phyloP scores from a whole-genome alignment of 1,139 yeast genomes.

The Hyphopichia fennica region DNA sequence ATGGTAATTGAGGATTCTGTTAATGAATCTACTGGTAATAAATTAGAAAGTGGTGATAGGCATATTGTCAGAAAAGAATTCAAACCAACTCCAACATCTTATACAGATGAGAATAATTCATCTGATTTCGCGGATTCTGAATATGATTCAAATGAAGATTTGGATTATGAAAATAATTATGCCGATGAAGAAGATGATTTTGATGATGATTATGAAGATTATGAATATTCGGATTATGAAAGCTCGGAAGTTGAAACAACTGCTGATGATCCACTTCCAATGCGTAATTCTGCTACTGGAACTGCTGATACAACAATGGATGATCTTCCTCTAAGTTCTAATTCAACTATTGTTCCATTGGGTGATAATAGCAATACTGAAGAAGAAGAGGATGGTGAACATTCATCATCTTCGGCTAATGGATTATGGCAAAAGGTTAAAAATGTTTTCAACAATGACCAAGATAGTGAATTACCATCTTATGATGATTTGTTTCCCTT shows the following conservation, averaged over 20 bases:
- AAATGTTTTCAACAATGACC: slow-evolving; percentile 49
- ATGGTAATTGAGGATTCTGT: slow-evolving; percentile 31
- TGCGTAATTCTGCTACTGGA: not conserved
- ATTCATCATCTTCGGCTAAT: slow-evolving; percentile 11
- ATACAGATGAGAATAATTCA: slow-evolving; percentile 1
- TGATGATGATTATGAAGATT: slow-evolving; percentile 17
- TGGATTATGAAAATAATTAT: slow-evolving; percentile 6
- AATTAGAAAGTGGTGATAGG: slow-evolving; percentile 11
- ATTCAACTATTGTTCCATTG: slow-evolving; percentile 11
- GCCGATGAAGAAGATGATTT: slow-evolving; percentile 32
- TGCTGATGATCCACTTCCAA: slow-evolving; percentile 10
- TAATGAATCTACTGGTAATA: slow-evolving; percentile 7
- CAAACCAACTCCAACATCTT: slow-evolving; percentile 4
- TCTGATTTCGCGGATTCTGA: slow-evolving; percentile 45
- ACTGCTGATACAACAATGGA: slow-evolving; percentile 8
- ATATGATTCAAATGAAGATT: slow-evolving; percentile 27
- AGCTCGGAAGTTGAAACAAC: slow-evolving; percentile 22
- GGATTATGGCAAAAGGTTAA: slow-evolving; percentile 66
- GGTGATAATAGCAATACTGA: slow-evolving; percentile 1
- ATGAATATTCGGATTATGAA: slow-evolving; percentile 19
- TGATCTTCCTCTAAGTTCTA: slow-evolving; percentile 6
- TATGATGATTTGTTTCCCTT: slow-evolving; percentile 84
- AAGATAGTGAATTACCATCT: slow-evolving; percentile 53
- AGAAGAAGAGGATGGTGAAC: slow-evolving; percentile 8
- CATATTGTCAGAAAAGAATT: slow-evolving; percentile 12